Conservation (phyloP, 768 basidiomycete genomes). For the Kwoniella dendrophila region DNA sequence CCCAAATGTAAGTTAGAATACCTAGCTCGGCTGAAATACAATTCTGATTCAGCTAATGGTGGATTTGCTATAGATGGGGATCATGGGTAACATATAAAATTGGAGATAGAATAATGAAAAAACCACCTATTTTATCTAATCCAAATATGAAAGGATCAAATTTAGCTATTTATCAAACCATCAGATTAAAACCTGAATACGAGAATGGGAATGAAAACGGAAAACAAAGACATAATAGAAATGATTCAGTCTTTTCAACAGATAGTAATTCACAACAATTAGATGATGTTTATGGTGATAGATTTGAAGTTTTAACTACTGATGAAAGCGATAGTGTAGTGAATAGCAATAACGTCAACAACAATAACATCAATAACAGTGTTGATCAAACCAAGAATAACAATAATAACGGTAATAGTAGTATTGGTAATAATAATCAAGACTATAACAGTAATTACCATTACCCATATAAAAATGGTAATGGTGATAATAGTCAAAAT, state of each 20-base stretch:
- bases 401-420: too few relatives aligned
- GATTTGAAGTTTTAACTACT: not conserved
- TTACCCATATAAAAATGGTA: not conserved
- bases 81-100: constrained; percentile 37
- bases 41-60: too few relatives aligned
- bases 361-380: too few relatives aligned
- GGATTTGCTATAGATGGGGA: constrained; percentile 30
- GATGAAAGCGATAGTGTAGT: too few relatives aligned
- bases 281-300: not conserved
- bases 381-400: too few relatives aligned
- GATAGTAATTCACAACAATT: too few relatives aligned
- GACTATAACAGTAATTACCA: not conserved
- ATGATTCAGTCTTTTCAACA: not conserved
- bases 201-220: not conserved
- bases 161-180: constrained; percentile 8
- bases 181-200: not conserved
- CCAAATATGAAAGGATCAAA: not conserved
- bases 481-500: not conserved
- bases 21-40: not conserved
- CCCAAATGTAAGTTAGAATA: constrained; percentile 37
- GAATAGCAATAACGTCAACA: too few relatives aligned
- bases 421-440: too few relatives aligned
- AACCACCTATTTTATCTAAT: not conserved
- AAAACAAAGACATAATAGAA: not conserved
- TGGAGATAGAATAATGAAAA: constrained; percentile 1